Base-by-base conservation (phyloP, 352 stramenopile species). In the Phytophthora citricola region DNA sequence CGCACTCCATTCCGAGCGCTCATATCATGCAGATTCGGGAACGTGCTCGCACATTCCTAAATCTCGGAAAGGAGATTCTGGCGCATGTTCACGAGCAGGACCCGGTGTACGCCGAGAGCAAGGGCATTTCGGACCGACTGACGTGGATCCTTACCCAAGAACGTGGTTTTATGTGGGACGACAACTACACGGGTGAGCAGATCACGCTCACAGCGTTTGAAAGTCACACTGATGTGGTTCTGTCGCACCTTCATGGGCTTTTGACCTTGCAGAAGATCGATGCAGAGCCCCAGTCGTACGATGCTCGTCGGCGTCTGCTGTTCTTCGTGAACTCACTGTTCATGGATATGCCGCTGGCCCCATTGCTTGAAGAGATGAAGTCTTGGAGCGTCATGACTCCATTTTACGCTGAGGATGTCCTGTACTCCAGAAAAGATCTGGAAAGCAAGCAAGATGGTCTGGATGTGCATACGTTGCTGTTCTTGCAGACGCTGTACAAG, bases 281-380 rank as follows among this genome's bases (percentile, higher is more conserved):
- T 69, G 96, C 97, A 1, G 97, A 99, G 76, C 97, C 97, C 14
- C 97, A 95, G 41, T 99, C 94, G 24, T 97, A 97, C 59, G 98
- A 99, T 76, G 98, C 93, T 0, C 90, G 91, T 27, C 90, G 97
- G 20, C 92, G 98, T 24, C 74, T 99, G 26, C 93, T 98, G 6
- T 99, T 99, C 81, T 99, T 99, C 65, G 95, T 99, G 24, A 99
- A 99, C 71, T 99, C 97, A 57, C 73, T 99, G n/a, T 99, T 99
- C 78, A 99, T 99, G 98, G 97, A 99, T 70, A 98, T 99, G 89
- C 98, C 98, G 0, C 76, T 97, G 56, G 96, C 97, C 11, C 97
- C 97, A 12, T 87, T 97, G 43, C 91, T 99, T 6, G 89, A 98
- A 54, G 95, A 99, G 66, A 99, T 99, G 96, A 98, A 99, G 75